A percentile compares a stretch with the other conserved stretches of the same genome.
Conservation (phyloP, 768 basidiomycete species). For the Coprinellus micaceus region DNA sequence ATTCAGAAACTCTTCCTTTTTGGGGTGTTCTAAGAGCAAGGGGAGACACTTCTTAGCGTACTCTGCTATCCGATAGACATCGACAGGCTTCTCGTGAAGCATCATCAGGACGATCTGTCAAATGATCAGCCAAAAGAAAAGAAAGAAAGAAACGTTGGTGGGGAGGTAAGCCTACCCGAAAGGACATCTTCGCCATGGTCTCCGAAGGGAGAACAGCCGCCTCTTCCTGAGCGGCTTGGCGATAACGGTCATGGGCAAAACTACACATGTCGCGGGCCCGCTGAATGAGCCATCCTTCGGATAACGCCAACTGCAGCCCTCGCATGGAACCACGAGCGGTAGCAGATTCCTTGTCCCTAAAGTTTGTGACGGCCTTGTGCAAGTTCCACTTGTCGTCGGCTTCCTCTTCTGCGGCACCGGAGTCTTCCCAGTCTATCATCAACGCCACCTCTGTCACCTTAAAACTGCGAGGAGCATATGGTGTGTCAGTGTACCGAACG, state of each 20-base stretch:
- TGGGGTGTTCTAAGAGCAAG: slow-evolving; percentile 56
- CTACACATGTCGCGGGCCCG: slow-evolving; percentile 73
- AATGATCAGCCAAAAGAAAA: slow-evolving; percentile 1
- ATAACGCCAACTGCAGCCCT: slow-evolving; percentile 61
- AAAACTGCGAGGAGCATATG: slow-evolving; percentile 39
- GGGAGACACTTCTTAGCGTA: slow-evolving; percentile 65
- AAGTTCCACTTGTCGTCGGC: slow-evolving; percentile 48
- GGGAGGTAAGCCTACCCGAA: slow-evolving; percentile 42
- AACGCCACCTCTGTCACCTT: slow-evolving; percentile 69
- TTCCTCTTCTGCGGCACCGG: slow-evolving; percentile 52
- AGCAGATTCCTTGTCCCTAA: slow-evolving; percentile 40
- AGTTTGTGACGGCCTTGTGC: slow-evolving; percentile 46
- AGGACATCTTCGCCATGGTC: slow-evolving; percentile 61
- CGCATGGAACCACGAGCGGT: slow-evolving; percentile 58
- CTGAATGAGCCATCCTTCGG: slow-evolving; percentile 73
- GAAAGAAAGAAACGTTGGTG: neutral
- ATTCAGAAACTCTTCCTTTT: slow-evolving; percentile 56
- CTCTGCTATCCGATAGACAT: slow-evolving; percentile 68
- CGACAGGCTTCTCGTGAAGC: slow-evolving; percentile 56
- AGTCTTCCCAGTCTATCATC: slow-evolving; percentile 73
- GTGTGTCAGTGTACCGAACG: neutral
- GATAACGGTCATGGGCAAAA: slow-evolving; percentile 71
- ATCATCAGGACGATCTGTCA: slow-evolving; percentile 68
- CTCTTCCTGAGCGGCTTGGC: slow-evolving; percentile 67
- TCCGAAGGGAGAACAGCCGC: slow-evolving; percentile 46